Base-by-base conservation (phyloP, 2,329 filamentous ascomycete genomes). In the Penicillium sp. region DNA sequence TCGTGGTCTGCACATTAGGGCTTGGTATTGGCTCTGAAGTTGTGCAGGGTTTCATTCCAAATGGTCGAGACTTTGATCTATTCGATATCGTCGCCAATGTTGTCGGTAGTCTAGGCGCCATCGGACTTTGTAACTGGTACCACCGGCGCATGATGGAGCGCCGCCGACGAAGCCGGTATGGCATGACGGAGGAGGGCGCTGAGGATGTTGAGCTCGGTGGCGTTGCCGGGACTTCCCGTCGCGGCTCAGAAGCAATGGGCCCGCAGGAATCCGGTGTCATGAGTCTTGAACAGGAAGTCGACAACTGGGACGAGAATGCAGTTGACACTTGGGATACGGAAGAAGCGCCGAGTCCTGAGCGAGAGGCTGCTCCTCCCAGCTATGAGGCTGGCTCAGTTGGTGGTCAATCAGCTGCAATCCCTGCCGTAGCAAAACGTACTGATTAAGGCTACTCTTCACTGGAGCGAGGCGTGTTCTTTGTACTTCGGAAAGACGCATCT, bases 131-230 rank as follows among this genome's bases (percentile, higher is more conserved):
- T 66, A 84, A 82, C 50, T 91, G 87, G 86, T 98, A 98, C 67
- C 93, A 98, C 71, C 85, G 87, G 64, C 84, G 93, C 52, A 97
- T 97, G 89, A 75, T 97, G 34, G 91, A 97, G 69, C 79, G 93
- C 54, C 87, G 86, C 66, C 79, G 90, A 53, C 75, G 81, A 62
- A 81, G 81, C 48, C 86, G 86, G 63, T 80, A 80, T 45, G 94
- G 94, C 46, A 78, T 94, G 6, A 79, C 85, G 28, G 67, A 68
- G 6, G 69, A 67, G 17, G 63, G 64, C 37, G 71, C 61, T 2
- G 69, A 67, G 13, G 87, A 95, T 66, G 69, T 95, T 13, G 90
- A 95, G 71, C 77, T 95, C 6, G 88, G 87, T 22, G 57, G 53
- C 1, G 42, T 57, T 6, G 54, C 53, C 6, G 81, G 84, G 54